Percentiles rank a stretch among this genome's conserved stretches.
Evolutionary conservation across 139 green algal species (phyloP).

Genomic region (Closterium sp.): DNA sequence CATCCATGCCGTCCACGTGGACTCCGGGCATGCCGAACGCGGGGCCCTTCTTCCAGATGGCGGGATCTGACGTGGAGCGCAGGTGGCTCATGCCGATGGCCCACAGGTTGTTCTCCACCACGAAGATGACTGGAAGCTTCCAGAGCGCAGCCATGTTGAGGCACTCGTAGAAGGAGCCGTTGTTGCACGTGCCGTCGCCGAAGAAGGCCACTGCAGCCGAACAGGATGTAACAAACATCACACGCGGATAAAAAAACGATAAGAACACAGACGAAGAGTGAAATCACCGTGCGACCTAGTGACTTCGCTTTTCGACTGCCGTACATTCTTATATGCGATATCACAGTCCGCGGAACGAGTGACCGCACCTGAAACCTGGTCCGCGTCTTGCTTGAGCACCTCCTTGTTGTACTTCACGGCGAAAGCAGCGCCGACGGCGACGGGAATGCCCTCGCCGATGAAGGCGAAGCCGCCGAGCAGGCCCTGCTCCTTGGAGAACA

Average conservation of each 20-base stretch:
- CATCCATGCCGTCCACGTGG: conserved; percentile 96
- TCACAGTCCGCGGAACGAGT: too few species aligned
- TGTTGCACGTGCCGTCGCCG: conserved; percentile 96
- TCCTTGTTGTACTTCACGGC: conserved; percentile 78
- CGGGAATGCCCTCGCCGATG: conserved; percentile 96
- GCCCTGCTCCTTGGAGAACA: conserved; percentile 86
- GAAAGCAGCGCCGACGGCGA: conserved; percentile 94
- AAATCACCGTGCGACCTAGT: neutral
- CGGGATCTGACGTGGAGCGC: conserved; percentile 79
- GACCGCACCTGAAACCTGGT: conserved; percentile 57
- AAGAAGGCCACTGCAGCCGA: conserved; percentile 77
- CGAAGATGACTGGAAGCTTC: conserved; percentile 94
- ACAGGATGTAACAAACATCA: neutral
- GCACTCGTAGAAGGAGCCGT: conserved; percentile 92
- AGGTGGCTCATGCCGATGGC: conserved; percentile 96
- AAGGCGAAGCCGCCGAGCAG: conserved; percentile 96
- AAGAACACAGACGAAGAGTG: neutral
- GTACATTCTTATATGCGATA: too few species aligned
- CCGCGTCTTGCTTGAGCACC: conserved; percentile 70
- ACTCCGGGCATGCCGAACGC: conserved; percentile 97
- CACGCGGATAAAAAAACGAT: neutral
- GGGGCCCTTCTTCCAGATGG: conserved; percentile 97
- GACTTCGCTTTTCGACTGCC: too few species aligned
- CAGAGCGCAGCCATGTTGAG: conserved; percentile 91
- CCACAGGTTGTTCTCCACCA: conserved; percentile 99